Evolutionary conservation across 495 filamentous ascomycete species (phyloP).

Genomic region (Pseudotulostoma volvatum): DNA sequence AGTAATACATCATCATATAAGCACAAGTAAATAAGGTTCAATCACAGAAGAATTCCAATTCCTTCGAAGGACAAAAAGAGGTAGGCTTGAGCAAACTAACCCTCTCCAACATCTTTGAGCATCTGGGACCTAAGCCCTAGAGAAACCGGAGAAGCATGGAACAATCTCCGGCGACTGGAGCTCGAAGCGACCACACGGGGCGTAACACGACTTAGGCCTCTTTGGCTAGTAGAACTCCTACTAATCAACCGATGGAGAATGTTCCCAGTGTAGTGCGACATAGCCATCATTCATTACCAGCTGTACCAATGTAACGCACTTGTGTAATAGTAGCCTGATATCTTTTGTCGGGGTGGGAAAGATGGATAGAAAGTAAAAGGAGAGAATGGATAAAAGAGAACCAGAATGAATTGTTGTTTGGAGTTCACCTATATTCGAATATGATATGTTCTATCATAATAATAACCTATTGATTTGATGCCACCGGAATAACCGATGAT

Average conservation of each 20-base stretch:
- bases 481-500: too few species aligned
- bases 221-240: too few species aligned
- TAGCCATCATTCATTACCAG: too few species aligned
- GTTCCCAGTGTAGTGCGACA: too few species aligned
- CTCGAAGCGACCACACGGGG: neutral
- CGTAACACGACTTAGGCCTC: too few species aligned
- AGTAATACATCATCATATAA: constrained; percentile 6
- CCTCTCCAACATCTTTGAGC: constrained; percentile 93
- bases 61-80: neutral
- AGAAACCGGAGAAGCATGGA: constrained; percentile 43
- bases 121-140: constrained; percentile 68
- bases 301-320: too few species aligned
- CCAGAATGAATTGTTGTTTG: neutral
- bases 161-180: constrained; percentile 20
- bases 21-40: too few species aligned
- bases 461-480: too few species aligned
- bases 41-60: neutral
- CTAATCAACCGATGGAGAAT: neutral
- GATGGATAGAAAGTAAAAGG: constrained; percentile 3
- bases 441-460: too few species aligned
- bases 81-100: constrained; percentile 30
- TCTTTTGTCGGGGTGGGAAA: too few species aligned
- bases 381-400: constrained; percentile 2
- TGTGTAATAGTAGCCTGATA: too few species aligned
- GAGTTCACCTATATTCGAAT: too few species aligned